Evolutionary conservation across 2,329 filamentous ascomycete species (phyloP).

Genomic region (Claviceps sp.): DNA sequence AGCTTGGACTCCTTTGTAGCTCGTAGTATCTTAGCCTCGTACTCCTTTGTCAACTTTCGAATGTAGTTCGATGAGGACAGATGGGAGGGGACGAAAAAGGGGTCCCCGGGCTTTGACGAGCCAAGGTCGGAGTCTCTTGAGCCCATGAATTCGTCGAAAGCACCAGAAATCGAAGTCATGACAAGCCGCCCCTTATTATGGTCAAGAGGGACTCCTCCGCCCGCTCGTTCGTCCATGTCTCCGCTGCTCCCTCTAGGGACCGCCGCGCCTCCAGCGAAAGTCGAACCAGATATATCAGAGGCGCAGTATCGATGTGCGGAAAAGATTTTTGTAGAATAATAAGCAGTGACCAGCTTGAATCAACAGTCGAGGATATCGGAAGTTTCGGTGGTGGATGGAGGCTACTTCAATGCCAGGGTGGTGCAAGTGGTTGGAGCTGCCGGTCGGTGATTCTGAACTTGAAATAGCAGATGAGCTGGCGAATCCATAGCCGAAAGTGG

Average conservation of each 20-base stretch:
- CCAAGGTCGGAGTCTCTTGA: slow-evolving; percentile 16
- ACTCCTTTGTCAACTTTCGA: slow-evolving; percentile 56
- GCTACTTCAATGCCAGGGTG: slow-evolving; percentile 7
- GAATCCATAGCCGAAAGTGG: slow-evolving; percentile 11
- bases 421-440: slow-evolving; percentile 6
- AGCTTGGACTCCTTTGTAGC: slow-evolving; percentile 32
- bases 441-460: slow-evolving; percentile 13
- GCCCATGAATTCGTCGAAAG: slow-evolving; percentile 36
- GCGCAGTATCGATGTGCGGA: slow-evolving; percentile 14
- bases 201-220: slow-evolving; percentile 12
- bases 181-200: slow-evolving; percentile 17
- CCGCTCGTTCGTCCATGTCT: slow-evolving; percentile 22
- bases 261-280: slow-evolving; percentile 3
- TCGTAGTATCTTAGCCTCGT: slow-evolving; percentile 42
- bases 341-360: slow-evolving; percentile 25
- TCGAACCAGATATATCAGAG: slow-evolving; percentile 6
- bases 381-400: not conserved
- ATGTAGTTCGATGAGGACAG: slow-evolving; percentile 67
- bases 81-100: slow-evolving; percentile 77
- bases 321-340: slow-evolving; percentile 24
- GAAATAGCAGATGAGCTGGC: slow-evolving; percentile 14
- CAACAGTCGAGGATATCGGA: slow-evolving; percentile 21
- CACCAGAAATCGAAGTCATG: slow-evolving; percentile 32
- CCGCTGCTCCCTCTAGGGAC: slow-evolving; percentile 3
- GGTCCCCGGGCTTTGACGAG: slow-evolving; percentile 15